These are phyloP conservation scores for Phialophora tarda DNA, from an alignment of 2,329 filamentous ascomycete species.

Conservation along the genomic window DNA sequence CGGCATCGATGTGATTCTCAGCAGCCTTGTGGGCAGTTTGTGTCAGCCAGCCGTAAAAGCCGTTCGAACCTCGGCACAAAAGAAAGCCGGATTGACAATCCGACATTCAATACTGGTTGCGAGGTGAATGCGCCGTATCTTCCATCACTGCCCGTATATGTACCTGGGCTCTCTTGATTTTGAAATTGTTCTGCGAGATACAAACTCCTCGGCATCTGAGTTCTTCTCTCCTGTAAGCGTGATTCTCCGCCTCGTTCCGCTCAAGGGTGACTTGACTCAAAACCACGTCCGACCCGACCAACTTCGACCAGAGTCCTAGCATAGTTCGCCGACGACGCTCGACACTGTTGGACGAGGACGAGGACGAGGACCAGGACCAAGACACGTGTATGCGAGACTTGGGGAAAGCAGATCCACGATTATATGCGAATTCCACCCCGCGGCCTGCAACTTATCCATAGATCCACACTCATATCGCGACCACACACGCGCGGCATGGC, in stretches of 20 bases:
- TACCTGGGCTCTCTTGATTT: not conserved
- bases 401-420: not conserved
- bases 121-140: slow-evolving; percentile 29
- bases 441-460: not conserved
- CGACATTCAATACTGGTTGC: not conserved
- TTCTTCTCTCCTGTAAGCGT: not conserved
- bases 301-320: not conserved
- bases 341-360: not conserved
- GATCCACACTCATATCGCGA: not conserved
- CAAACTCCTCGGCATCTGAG: not conserved
- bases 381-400: not conserved
- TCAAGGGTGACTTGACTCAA: not conserved
- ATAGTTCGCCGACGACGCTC: not conserved
- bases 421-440: not conserved
- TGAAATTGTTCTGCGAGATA: no score
- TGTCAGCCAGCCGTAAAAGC: not conserved
- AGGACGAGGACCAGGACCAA: not conserved
- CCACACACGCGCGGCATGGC: slow-evolving; percentile 57
- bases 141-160: slow-evolving; percentile 23
- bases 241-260: not conserved
- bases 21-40: not conserved
- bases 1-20: no score
- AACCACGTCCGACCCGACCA: not conserved
- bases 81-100: slow-evolving; percentile 4
- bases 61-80: slow-evolving; percentile 23